These are phyloP conservation scores for Aspergillus carlsbadensis DNA, from an alignment of 495 filamentous ascomycete genomes.

Conservation along the genomic window DNA sequence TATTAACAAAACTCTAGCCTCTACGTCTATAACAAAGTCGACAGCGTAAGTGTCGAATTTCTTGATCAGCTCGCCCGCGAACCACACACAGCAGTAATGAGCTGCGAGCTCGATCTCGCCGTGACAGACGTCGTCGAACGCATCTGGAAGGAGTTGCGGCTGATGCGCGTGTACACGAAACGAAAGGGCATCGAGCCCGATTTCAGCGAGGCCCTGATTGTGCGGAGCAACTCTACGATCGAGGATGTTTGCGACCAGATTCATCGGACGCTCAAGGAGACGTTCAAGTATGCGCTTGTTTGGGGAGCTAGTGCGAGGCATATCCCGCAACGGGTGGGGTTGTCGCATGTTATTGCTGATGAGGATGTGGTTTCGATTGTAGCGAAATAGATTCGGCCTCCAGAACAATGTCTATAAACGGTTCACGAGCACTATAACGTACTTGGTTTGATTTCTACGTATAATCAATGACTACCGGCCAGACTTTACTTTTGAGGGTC, in stretches of 20 bases:
- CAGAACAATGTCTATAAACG: neutral
- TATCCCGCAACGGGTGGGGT: constrained; percentile 88
- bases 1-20: constrained; percentile 52
- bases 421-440: neutral
- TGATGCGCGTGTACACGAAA: constrained; percentile 97
- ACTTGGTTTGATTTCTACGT: neutral
- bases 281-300: constrained; percentile 97
- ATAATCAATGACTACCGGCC: too few species aligned
- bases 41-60: constrained; percentile 90
- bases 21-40: constrained; percentile 99
- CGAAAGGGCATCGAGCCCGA: constrained; percentile 88
- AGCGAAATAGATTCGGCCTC: constrained; percentile 30
- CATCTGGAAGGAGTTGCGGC: constrained; percentile 89
- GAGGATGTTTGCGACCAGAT: constrained; percentile 98
- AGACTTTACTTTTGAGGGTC: too few species aligned
- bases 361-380: constrained; percentile 98
- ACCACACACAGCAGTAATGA: constrained; percentile 94
- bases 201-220: constrained; percentile 92
- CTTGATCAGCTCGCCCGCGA: constrained; percentile 90
- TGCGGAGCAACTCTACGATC: constrained; percentile 80
- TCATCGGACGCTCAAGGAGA: constrained; percentile 93
- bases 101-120: constrained; percentile 95
- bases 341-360: constrained; percentile 83
- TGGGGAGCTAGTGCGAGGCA: constrained; percentile 97
- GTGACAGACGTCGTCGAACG: constrained; percentile 93